These are phyloP conservation scores for Hydnum rufescens DNA, from an alignment of 768 basidiomycete species.

Conservation along the genomic window DNA sequence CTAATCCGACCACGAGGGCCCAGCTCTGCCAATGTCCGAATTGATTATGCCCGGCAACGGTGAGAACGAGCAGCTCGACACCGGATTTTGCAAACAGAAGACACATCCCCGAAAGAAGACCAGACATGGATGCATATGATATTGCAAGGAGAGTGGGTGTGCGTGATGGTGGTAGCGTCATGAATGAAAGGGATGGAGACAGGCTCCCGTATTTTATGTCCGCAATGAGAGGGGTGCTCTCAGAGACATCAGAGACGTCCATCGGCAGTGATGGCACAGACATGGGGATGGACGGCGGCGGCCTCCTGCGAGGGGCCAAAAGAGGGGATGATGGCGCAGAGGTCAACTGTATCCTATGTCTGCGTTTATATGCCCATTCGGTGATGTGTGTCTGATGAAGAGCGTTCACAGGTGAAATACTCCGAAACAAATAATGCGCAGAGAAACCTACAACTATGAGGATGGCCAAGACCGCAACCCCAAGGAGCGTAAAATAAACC, in stretches of 20 bases:
- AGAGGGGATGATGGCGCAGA: constrained; percentile 17
- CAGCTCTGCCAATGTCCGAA: constrained; percentile 73
- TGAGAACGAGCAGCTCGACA: constrained; percentile 69
- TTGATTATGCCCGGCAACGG: constrained; percentile 55
- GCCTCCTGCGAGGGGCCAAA: too few relatives aligned
- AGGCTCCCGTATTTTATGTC: neutral
- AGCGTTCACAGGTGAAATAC: neutral
- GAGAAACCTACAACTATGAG: constrained; percentile 37
- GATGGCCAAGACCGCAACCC: constrained; percentile 34
- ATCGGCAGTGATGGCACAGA: neutral
- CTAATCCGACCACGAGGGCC: constrained; percentile 53
- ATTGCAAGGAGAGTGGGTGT: constrained; percentile 8
- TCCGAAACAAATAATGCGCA: neutral
- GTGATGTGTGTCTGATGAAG: constrained; percentile 47
- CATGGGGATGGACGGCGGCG: constrained; percentile 10
- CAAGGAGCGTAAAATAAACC: constrained; percentile 59
- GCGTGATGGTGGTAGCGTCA: too few relatives aligned
- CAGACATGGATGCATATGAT: constrained; percentile 73
- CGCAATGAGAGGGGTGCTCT: constrained; percentile 17
- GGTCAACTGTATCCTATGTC: constrained; percentile 3
- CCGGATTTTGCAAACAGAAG: constrained; percentile 86
- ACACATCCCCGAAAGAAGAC: constrained; percentile 82
- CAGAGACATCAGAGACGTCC: neutral
- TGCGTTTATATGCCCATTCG: constrained; percentile 35
- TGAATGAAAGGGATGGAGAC: constrained; percentile 12